Conservation (phyloP, 2,329 filamentous ascomycete species). For the Penicillium sp. region DNA sequence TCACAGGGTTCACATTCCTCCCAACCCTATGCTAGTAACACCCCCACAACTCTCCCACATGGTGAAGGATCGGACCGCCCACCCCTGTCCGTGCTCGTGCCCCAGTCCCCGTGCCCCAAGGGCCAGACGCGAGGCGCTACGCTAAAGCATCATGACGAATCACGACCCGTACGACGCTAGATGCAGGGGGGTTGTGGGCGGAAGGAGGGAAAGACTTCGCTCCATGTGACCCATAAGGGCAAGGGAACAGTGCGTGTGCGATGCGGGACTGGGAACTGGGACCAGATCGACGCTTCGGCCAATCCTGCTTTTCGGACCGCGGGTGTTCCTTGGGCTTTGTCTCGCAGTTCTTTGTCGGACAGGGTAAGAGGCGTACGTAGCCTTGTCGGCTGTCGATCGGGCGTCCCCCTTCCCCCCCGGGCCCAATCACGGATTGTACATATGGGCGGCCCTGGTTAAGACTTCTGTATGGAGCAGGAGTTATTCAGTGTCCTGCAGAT, state of each 20-base stretch:
- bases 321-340: background rate
- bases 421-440: too few species aligned
- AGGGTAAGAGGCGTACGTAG: background rate
- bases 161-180: background rate
- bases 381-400: constrained; percentile 1
- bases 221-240: background rate
- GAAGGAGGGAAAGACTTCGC: background rate
- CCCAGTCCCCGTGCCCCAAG: background rate
- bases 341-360: background rate
- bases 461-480: too few species aligned
- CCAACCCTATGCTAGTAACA: background rate
- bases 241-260: background rate
- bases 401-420: too few species aligned
- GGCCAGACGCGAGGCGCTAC: background rate
- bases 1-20: background rate
- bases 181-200: background rate
- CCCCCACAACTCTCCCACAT: constrained; percentile 1
- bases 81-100: background rate
- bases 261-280: background rate
- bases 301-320: background rate
- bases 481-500: too few species aligned
- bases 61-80: constrained; percentile 2
- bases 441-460: too few species aligned
- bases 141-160: background rate
- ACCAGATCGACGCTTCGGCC: background rate